Percentiles rank a stretch among this genome's conserved stretches.
These are phyloP conservation scores for Echeveria elegans DNA, from an alignment of 164 flowering plant species.

Conservation along the genomic window DNA sequence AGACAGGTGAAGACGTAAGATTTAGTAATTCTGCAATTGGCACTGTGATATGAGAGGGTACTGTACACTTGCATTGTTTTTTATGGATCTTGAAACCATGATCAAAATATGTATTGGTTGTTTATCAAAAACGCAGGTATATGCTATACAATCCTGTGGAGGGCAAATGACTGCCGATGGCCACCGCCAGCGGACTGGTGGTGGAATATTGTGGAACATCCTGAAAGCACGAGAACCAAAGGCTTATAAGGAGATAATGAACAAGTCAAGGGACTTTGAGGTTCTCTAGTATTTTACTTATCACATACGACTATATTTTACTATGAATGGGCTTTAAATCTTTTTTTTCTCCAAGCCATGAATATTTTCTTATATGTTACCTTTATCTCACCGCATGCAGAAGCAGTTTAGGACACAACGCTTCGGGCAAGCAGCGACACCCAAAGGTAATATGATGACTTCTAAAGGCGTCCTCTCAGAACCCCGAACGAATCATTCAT, in stretches of 20 bases:
- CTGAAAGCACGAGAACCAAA: conserved; percentile 71
- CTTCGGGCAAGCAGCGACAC: too few relatives aligned
- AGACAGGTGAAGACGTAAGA: background rate
- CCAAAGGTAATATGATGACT: too few relatives aligned
- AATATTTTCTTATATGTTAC: background rate
- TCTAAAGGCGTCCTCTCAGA: too few relatives aligned
- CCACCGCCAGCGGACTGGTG: conserved; percentile 54
- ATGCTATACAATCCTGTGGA: conserved; percentile 85
- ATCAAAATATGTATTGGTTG: background rate
- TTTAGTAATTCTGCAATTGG: background rate
- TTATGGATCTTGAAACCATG: background rate
- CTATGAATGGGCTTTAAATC: background rate
- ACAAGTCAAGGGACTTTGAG: conserved; percentile 76
- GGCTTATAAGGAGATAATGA: conserved; percentile 85
- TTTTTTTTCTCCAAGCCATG: background rate
- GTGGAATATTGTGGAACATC: conserved; percentile 83
- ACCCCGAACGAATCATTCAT: too few relatives aligned
- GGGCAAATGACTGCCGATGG: conserved; percentile 95
- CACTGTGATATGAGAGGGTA: background rate
- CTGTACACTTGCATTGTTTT: background rate
- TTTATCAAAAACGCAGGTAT: conserved; percentile 45
- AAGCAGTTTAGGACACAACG: too few relatives aligned
- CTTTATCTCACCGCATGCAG: too few relatives aligned
- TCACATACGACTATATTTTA: background rate
- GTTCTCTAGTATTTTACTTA: conserved; percentile 21